A percentile compares a stretch with the other conserved stretches of the same genome.
phyloP scores from a whole-genome alignment of 208 protist species.

The Trypanosomatidae sp. region DNA sequence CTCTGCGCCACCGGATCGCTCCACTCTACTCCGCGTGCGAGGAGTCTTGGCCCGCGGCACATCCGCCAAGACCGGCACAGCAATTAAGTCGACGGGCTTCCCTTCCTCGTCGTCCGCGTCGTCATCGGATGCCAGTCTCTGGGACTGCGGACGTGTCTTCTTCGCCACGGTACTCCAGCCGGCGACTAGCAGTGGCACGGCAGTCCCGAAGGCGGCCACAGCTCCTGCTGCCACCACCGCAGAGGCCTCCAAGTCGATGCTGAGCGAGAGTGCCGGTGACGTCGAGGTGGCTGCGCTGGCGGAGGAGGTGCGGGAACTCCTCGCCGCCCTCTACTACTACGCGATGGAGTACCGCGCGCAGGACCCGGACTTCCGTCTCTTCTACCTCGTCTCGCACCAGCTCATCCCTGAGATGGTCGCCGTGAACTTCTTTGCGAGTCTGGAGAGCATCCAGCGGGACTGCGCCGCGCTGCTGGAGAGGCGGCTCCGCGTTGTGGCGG shows the following conservation, averaged over 20 bases:
- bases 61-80: not conserved
- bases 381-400: slow-evolving; percentile 85
- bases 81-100: not conserved
- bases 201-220: no score
- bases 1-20: no score
- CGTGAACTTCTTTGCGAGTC: slow-evolving; percentile 82
- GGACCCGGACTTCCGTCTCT: slow-evolving; percentile 85
- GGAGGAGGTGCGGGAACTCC: slow-evolving; percentile 51
- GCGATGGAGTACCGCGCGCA: slow-evolving; percentile 77
- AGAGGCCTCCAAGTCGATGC: not conserved
- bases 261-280: slow-evolving; percentile 6
- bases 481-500: no score
- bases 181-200: no score
- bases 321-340: slow-evolving; percentile 79
- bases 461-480: slow-evolving; percentile 24
- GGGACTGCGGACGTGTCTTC: slow-evolving; percentile 48
- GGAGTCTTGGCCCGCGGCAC: slow-evolving; percentile 14
- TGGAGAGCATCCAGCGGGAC: slow-evolving; percentile 64
- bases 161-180: slow-evolving; percentile 43
- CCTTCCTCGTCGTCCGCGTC: not conserved
- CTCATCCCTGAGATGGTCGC: slow-evolving; percentile 81
- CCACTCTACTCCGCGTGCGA: slow-evolving; percentile 18
- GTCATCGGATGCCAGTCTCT: slow-evolving; percentile 21
- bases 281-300: slow-evolving; percentile 45
- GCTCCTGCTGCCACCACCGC: not conserved